Base-by-base conservation (phyloP, 768 basidiomycete species). In the Boletus tomentosulus region DNA sequence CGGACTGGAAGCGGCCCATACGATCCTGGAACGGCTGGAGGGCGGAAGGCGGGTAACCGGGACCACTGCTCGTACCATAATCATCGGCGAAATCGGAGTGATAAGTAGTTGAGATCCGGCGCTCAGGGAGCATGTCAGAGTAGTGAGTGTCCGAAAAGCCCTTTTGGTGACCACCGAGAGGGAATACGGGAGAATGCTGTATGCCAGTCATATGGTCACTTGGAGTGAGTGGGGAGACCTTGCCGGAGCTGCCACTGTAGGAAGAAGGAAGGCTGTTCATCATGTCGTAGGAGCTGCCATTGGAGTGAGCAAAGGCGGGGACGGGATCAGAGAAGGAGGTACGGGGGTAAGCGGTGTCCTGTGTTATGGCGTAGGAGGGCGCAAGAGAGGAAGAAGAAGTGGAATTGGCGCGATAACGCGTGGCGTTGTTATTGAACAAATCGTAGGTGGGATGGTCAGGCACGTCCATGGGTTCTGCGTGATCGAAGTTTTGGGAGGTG, bases 191-290 rank as follows among this genome's bases (percentile, higher is more conserved):
- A 6, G 79, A 68, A 57, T 79, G 80, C 60, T 83, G 84, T 8
- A 89, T 73, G 46, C 75, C 75, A 53, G 74, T 71, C 56, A 83
- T 79, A 41, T 82, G 73, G 67, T 89, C 87, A 61, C 70, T 84
- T 33, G 87, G 86, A 12, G 86, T 86, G 42, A 88, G 74, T 0
- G 89, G 86, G 19, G 89, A 89, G 47, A 84, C 85, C 69, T 88
- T 89, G 57, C 86, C 87, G 54, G 82, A 84, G 73, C 76, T 78
- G 43, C 66, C 59, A 12, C 66, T 70, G 71, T 84, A 82, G 15
- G 83, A 85, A 3, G 84, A 84, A 24, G 83, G 74, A 22, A 85
- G 72, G 57, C 79, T 80, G 67, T 74, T 73, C 66, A 85, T 83
- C 62, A 86, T 78, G 66, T 86, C 85, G 70, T 86, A 89, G 11